A percentile compares a stretch with the other conserved stretches of the same genome.
These are phyloP conservation scores for Moringa oleifera DNA, from an alignment of 345 rosid species.

Conservation along the genomic window DNA sequence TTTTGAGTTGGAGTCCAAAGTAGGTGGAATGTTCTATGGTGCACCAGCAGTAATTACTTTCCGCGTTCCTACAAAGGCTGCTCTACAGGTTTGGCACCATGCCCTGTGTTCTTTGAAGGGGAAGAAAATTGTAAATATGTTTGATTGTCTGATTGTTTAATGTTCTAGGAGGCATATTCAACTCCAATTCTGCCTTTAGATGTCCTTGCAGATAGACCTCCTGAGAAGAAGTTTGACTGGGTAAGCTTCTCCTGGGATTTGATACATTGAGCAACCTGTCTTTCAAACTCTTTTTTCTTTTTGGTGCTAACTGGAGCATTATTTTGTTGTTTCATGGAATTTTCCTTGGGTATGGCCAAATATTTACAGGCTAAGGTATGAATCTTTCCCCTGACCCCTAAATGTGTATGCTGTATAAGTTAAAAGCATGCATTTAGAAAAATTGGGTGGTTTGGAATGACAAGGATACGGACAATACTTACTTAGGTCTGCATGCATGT, in stretches of 20 bases:
- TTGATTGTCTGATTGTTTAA: not conserved
- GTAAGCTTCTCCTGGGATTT: conserved; percentile 29
- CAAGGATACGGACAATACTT: not conserved
- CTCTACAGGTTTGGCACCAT: conserved; percentile 56
- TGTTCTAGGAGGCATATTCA: conserved; percentile 68
- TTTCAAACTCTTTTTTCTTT: not conserved
- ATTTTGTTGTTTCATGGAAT: conserved; percentile 35
- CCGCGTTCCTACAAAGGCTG: conserved; percentile 81
- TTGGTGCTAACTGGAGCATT: conserved; percentile 17
- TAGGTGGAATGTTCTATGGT: conserved; percentile 67
- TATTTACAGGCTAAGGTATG: conserved; percentile 82
- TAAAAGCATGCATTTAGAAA: not conserved
- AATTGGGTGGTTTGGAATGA: not conserved
- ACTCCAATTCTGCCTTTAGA: conserved; percentile 81
- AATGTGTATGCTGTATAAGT: not conserved
- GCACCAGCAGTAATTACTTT: conserved; percentile 85
- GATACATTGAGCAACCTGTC: not conserved
- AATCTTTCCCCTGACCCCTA: not conserved
- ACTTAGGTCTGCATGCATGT: not conserved
- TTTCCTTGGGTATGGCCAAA: conserved; percentile 19
- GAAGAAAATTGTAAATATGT: not conserved
- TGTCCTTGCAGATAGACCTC: conserved; percentile 76
- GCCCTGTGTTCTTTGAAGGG: not conserved
- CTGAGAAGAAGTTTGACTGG: conserved; percentile 58
- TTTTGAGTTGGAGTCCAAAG: conserved; percentile 83